Conservation (phyloP, 805 yeast genomes). For the Monosporozyma aerobia region DNA sequence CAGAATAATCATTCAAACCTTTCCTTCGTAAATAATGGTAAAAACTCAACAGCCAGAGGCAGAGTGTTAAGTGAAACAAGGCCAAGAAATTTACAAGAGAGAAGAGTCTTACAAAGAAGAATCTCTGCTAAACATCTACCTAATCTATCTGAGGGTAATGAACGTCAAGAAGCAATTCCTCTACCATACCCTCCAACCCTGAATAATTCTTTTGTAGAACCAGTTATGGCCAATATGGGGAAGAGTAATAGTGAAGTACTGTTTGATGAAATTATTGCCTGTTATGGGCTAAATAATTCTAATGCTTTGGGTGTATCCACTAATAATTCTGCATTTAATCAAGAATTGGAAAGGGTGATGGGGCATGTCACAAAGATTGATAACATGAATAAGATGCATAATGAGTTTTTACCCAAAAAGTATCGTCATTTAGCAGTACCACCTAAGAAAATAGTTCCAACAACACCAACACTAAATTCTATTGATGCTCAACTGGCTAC, state of each 20-base stretch:
- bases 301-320: background rate
- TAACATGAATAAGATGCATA: constrained; percentile 3
- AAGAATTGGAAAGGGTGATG: constrained; percentile 16
- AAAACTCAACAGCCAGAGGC: background rate
- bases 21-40: background rate
- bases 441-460: background rate
- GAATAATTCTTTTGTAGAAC: background rate
- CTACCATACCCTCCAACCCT: background rate
- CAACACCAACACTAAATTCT: background rate
- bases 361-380: constrained; percentile 9
- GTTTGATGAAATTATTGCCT: constrained; percentile 23
- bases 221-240: background rate
- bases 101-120: constrained; percentile 4
- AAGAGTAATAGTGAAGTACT: constrained; percentile 17
- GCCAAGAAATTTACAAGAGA: background rate
- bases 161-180: background rate
- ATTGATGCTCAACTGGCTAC: constrained; percentile 1
- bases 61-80: background rate
- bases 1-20: background rate
- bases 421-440: background rate
- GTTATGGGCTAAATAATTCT: constrained; percentile 9
- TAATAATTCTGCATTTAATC: constrained; percentile 4
- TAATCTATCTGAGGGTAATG: background rate
- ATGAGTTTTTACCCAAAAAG: background rate
- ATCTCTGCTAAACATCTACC: background rate